Percentiles rank a stretch among this genome's conserved stretches.
phyloP scores from a whole-genome alignment of 139 green algal genomes.

The Micractinium conductrix region DNA sequence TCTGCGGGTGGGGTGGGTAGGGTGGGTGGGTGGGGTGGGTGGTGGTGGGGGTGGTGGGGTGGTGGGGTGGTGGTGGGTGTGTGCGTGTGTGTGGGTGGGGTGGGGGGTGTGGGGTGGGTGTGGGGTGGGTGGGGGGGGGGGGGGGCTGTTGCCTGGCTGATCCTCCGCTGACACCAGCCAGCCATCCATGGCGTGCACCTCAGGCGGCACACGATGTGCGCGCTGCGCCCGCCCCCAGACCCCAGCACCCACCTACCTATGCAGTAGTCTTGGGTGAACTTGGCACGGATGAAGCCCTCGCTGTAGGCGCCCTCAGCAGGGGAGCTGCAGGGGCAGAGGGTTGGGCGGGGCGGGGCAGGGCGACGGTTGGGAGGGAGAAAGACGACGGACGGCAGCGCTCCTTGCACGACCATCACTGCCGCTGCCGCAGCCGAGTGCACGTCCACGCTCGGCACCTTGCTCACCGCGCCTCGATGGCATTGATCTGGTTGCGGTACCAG shows the following conservation, averaged over 20 bases:
- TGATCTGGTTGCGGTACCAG: constrained; percentile 97
- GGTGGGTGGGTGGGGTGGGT: constrained; percentile 51
- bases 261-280: constrained; percentile 89
- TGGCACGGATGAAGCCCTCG: constrained; percentile 94
- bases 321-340: constrained; percentile 57
- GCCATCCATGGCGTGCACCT: background rate
- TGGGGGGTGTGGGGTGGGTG: too few species aligned
- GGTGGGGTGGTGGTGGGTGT: constrained; percentile 7
- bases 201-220: background rate
- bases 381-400: too few species aligned
- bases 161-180: background rate
- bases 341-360: background rate
- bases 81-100: too few species aligned
- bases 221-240: too few species aligned
- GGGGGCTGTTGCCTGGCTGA: background rate
- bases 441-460: background rate
- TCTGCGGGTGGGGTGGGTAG: too few species aligned
- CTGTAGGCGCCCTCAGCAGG: constrained; percentile 96
- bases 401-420: too few species aligned
- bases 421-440: background rate
- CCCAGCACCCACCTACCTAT: background rate
- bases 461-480: constrained; percentile 85
- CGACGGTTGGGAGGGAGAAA: too few species aligned
- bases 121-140: background rate
- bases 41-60: constrained; percentile 1